phyloP scores from a whole-genome alignment of 495 filamentous ascomycete species.

The Penicillium nucicola region DNA sequence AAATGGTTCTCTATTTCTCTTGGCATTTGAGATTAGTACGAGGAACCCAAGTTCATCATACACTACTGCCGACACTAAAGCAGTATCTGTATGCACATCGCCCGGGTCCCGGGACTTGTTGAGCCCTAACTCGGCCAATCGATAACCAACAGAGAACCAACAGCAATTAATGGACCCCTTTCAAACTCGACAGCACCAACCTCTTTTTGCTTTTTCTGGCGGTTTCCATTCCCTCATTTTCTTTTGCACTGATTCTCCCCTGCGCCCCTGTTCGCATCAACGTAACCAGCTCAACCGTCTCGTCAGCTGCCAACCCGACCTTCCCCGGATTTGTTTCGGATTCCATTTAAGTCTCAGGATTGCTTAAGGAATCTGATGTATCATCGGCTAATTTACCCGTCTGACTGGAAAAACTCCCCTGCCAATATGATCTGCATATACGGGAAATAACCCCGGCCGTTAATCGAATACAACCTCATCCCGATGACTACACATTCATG shows the following conservation, averaged over 20 bases:
- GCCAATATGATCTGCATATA: slow-evolving; percentile 12
- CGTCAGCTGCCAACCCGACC: not conserved
- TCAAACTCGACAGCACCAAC: slow-evolving; percentile 6
- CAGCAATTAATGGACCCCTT: not conserved
- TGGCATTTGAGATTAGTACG: not conserved
- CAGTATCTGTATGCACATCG: not conserved
- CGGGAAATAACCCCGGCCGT: not conserved
- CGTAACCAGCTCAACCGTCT: not conserved
- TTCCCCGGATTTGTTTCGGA: slow-evolving; percentile 13
- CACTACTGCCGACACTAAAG: not conserved
- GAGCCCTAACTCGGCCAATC: slow-evolving; percentile 6
- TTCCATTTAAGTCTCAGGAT: not conserved
- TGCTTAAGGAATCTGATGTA: not conserved
- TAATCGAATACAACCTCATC: not conserved
- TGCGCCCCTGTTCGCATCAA: not conserved
- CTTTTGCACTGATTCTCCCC: not conserved
- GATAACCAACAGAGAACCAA: not conserved
- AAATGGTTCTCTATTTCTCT: too few relatives aligned
- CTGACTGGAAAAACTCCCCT: not conserved
- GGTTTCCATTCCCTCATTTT: not conserved
- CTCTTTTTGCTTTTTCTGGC: slow-evolving; percentile 1
- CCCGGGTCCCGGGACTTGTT: not conserved
- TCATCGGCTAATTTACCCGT: not conserved
- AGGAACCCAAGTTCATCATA: not conserved
- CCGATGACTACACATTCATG: too few relatives aligned